These are phyloP conservation scores for Colletotrichum cuscutae DNA, from an alignment of 2,329 filamentous ascomycete species.

Conservation along the genomic window DNA sequence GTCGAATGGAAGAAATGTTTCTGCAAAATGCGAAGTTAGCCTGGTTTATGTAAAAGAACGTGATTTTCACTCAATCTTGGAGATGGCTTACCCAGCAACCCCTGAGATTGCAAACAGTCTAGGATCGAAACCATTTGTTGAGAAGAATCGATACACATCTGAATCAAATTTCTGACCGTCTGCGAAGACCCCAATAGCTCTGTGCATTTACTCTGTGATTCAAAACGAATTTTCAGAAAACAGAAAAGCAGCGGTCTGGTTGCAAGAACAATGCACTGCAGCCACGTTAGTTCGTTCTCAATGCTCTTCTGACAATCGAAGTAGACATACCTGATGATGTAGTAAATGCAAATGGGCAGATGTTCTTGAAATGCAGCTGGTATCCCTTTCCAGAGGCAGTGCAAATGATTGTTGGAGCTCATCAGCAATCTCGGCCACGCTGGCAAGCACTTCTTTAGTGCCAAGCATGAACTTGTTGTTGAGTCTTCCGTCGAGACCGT, in stretches of 20 bases:
- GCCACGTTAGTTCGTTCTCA: neutral
- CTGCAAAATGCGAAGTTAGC: constrained; percentile 39
- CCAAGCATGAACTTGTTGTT: constrained; percentile 44
- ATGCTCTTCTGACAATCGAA: too few species aligned
- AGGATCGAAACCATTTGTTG: constrained; percentile 51
- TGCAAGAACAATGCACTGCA: constrained; percentile 45
- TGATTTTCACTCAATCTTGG: too few species aligned
- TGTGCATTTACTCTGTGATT: constrained; percentile 38
- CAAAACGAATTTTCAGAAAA: constrained; percentile 45
- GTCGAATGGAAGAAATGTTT: constrained; percentile 60
- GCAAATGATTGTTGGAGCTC: constrained; percentile 45
- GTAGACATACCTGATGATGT: constrained; percentile 44
- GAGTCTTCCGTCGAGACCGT: constrained; percentile 42
- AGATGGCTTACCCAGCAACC: constrained; percentile 52
- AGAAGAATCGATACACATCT: constrained; percentile 48
- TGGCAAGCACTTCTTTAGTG: constrained; percentile 43
- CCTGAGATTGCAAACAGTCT: constrained; percentile 54
- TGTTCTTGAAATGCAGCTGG: constrained; percentile 46
- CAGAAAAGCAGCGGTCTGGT: constrained; percentile 45
- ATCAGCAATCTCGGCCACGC: constrained; percentile 42
- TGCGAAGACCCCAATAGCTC: constrained; percentile 50
- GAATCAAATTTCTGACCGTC: constrained; percentile 45
- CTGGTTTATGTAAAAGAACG: neutral
- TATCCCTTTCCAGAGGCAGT: constrained; percentile 40
- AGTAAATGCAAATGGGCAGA: constrained; percentile 46